Evolutionary conservation across 768 basidiomycete genomes (phyloP), one percentile per base, ranked within the genome.

Genomic region (Lactarius deliciosus): DNA sequence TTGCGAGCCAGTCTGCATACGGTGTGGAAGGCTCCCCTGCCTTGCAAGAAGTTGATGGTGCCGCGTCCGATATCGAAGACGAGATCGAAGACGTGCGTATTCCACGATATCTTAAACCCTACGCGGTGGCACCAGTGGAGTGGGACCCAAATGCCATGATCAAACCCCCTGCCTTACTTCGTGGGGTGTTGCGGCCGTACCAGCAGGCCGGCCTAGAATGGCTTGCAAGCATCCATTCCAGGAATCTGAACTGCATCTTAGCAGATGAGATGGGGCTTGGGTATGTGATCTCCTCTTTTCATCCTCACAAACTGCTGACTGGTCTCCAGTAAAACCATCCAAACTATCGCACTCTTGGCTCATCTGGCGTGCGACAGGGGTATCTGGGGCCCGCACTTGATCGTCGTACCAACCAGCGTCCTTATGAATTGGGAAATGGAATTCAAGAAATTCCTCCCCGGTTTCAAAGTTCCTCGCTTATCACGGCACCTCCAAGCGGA

Each of bases 371-470:
- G 91, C 72, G 90, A 94, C 70, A 82, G 90, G 63, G 92, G 93
- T 18, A 92, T 97, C 69, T 92, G 91, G 91, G 92, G 94, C 6
- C 93, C 94, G 0, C 93, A 97, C 80, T 82, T 98, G 8, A 90
- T 99, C 71, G 86, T 96, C 72, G 91, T 88, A 64, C 97, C 97
- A 0, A 92, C 96, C 11, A 94, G 93, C 63, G 96, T 98, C 20
- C 80, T 98, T 53, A 80, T 96, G 63, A 97, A 97, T 75, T 98
- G 95, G 96, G 89, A 92, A 74, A 91, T 93, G 89, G 96, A 98
- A 74, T 97, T 97, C 80, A 92, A 94, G 75, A 96, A 95, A 75
- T 97, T 98, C 76, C 81, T 94, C 1, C 96, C 96, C 0, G 91
- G 91, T 1, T 94, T 95, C 78, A 86, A 85, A 66, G 86, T 91